Conservation (phyloP, 2,329 filamentous ascomycete genomes). For the Cordyceps sp. region DNA sequence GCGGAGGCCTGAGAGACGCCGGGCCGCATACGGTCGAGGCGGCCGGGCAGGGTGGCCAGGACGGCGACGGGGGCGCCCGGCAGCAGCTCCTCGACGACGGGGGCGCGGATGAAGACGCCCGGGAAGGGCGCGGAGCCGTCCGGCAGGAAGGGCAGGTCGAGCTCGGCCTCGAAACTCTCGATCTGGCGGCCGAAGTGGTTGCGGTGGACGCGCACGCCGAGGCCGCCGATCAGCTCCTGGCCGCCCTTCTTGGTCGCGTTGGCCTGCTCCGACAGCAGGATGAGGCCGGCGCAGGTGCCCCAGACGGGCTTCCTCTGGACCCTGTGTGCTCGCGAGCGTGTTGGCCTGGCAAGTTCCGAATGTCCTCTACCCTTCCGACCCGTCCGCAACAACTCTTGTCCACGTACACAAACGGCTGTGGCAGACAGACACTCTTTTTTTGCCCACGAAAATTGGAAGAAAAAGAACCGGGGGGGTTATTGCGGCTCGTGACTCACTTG, state of each 20-base stretch:
- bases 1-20: slow-evolving; percentile 19
- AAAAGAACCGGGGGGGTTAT: too few relatives aligned
- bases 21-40: slow-evolving; percentile 19
- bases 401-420: too few relatives aligned
- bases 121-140: slow-evolving; percentile 32
- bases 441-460: neutral
- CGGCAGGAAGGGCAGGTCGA: slow-evolving; percentile 56
- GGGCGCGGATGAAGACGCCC: slow-evolving; percentile 85
- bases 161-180: slow-evolving; percentile 69
- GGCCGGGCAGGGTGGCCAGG: slow-evolving; percentile 30
- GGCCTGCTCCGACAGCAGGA: slow-evolving; percentile 74
- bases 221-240: slow-evolving; percentile 81
- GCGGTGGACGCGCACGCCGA: slow-evolving; percentile 78
- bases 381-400: too few relatives aligned
- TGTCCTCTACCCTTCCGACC: too few relatives aligned
- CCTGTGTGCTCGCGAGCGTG: slow-evolving; percentile 22
- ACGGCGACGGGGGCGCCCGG: slow-evolving; percentile 27
- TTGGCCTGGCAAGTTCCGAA: too few relatives aligned
- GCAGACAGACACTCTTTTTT: neutral
- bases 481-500: too few relatives aligned
- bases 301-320: slow-evolving; percentile 67
- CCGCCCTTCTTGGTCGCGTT: slow-evolving; percentile 81
- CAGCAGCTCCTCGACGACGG: slow-evolving; percentile 75
- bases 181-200: slow-evolving; percentile 93
- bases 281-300: slow-evolving; percentile 92